A percentile compares a stretch with the other conserved stretches of the same genome.
Evolutionary conservation across 306 rosid species (phyloP).

Genomic region (Urtica urens): DNA sequence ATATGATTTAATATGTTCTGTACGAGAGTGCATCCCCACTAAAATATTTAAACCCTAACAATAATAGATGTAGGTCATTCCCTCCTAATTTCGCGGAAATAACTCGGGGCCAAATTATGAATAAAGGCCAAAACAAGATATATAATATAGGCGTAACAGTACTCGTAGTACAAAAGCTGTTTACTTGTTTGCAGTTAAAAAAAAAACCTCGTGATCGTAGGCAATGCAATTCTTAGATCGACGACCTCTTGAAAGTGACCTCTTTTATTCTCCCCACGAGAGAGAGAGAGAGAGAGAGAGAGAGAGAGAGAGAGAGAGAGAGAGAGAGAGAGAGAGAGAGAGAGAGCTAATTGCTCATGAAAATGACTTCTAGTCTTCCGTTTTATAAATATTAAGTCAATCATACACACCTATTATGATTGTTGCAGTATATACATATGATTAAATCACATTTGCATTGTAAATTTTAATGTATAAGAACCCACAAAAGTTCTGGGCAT

Average conservation of each 20-base stretch:
- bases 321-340: background rate
- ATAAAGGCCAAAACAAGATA: background rate
- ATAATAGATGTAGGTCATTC: too few relatives aligned
- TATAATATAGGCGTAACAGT: too few relatives aligned
- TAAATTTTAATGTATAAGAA: background rate
- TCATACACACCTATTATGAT: background rate
- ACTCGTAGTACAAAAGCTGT: background rate
- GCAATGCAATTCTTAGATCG: constrained; percentile 19
- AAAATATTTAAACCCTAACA: too few relatives aligned
- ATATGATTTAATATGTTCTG: too few relatives aligned
- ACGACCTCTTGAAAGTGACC: constrained; percentile 26
- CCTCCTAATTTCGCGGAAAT: too few relatives aligned
- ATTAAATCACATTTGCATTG: background rate
- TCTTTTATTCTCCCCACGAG: constrained; percentile 20
- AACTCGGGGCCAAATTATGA: too few relatives aligned
- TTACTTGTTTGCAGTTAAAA: constrained; percentile 12
- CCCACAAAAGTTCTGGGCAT: constrained; percentile 13
- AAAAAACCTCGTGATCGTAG: constrained; percentile 9
- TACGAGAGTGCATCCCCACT: too few relatives aligned
- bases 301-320: background rate
- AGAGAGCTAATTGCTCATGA: background rate
- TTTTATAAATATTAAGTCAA: background rate
- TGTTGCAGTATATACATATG: too few relatives aligned
- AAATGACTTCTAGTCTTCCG: constrained; percentile 13
- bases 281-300: background rate